A percentile compares a stretch with the other conserved stretches of the same genome.
Evolutionary conservation across 2,329 filamentous ascomycete genomes (phyloP).

Genomic region (Verticillium dahliae): DNA sequence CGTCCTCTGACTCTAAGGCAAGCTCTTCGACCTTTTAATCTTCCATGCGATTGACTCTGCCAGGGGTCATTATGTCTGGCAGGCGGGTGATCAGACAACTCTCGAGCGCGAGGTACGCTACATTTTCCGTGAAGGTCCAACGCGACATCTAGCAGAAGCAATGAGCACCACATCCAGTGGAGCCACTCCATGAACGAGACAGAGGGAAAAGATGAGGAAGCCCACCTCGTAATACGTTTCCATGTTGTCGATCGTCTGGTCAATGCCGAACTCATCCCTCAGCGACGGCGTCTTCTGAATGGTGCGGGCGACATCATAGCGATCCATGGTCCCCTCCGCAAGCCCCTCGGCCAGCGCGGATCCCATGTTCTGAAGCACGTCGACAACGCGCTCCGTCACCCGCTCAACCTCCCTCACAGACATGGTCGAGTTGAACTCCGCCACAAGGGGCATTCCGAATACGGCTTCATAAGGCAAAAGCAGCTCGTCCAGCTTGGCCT

Average conservation of each 20-base stretch:
- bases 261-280: constrained; percentile 20
- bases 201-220: not conserved
- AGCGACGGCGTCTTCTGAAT: constrained; percentile 15
- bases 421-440: constrained; percentile 5
- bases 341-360: constrained; percentile 11
- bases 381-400: constrained; percentile 10
- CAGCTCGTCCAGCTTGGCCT: constrained; percentile 35
- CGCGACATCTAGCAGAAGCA: constrained; percentile 18
- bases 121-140: constrained; percentile 22
- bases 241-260: constrained; percentile 27
- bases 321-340: not conserved
- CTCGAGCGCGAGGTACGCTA: constrained; percentile 24
- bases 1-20: constrained; percentile 1
- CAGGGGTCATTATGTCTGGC: constrained; percentile 13
- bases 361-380: not conserved
- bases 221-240: constrained; percentile 32
- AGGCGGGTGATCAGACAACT: constrained; percentile 20
- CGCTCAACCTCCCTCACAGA: constrained; percentile 6
- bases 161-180: not conserved
- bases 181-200: too few relatives aligned
- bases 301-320: constrained; percentile 9
- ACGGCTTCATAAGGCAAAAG: constrained; percentile 18
- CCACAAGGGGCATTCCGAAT: not conserved
- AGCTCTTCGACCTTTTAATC: constrained; percentile 10
- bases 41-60: constrained; percentile 5